Conservation (phyloP, 106 monocot species). For the Xerophyta viscosa region DNA sequence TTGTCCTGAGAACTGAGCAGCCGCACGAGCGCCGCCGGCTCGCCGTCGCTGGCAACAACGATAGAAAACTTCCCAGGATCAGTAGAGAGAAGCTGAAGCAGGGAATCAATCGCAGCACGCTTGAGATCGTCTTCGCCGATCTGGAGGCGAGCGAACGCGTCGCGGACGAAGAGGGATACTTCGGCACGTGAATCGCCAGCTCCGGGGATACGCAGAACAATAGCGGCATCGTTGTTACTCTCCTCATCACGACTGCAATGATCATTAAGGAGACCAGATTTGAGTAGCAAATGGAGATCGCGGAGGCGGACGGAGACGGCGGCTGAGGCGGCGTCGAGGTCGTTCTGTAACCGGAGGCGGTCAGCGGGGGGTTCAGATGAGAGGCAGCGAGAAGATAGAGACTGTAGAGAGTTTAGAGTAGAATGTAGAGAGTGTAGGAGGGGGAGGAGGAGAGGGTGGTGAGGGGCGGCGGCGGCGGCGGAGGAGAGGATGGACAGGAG, state of each 20-base stretch:
- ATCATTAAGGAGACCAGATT: conserved; percentile 24
- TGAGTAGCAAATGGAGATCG: conserved; percentile 54
- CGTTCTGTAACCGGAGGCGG: conserved; percentile 55
- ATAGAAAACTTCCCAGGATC: conserved; percentile 25
- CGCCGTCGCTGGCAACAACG: conserved; percentile 38
- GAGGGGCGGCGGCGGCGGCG: conserved; percentile 1
- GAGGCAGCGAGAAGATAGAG: conserved; percentile 44
- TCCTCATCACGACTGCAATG: no score
- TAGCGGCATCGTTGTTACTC: no score
- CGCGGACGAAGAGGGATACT: conserved; percentile 53
- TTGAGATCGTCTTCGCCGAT: conserved; percentile 75
- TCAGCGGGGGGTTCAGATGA: conserved; percentile 33
- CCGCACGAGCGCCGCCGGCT: conserved; percentile 37
- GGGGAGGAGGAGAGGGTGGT: conserved; percentile 31
- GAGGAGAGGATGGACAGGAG: conserved; percentile 1
- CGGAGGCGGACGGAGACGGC: conserved; percentile 42
- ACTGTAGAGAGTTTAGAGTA: conserved; percentile 25
- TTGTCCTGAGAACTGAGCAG: conserved; percentile 47
- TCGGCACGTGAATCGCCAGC: conserved; percentile 45
- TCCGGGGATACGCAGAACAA: conserved; percentile 51
- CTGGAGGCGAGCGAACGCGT: conserved; percentile 74
- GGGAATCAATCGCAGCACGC: conserved; percentile 63
- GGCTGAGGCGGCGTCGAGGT: conserved; percentile 58
- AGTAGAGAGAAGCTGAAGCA: conserved; percentile 37
- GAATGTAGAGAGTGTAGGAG: conserved; percentile 29